These are phyloP conservation scores for Yarrowia keelungensis DNA, from an alignment of 805 yeast genomes.

Conservation along the genomic window DNA sequence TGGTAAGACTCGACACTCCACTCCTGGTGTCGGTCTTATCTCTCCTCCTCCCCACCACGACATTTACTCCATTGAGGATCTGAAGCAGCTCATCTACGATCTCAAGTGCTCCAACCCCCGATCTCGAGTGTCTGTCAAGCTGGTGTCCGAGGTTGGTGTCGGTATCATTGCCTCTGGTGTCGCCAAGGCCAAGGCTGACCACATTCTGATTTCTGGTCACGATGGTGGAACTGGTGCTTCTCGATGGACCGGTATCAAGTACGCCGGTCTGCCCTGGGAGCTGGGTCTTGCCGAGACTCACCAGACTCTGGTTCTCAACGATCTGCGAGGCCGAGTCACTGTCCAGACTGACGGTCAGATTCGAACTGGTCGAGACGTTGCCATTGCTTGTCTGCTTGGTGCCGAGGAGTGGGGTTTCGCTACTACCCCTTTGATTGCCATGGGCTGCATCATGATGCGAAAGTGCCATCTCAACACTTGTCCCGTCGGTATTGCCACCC, in stretches of 20 bases:
- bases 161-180: conserved; percentile 99
- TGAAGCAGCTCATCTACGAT: conserved; percentile 95
- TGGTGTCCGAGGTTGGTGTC: conserved; percentile 98
- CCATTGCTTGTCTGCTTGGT: conserved; percentile 93
- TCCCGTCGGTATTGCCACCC: conserved; percentile 99
- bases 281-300: conserved; percentile 97
- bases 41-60: conserved; percentile 99
- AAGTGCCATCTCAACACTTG: conserved; percentile 93
- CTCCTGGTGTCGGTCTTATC: conserved; percentile 94
- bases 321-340: conserved; percentile 91
- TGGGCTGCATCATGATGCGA: conserved; percentile 98
- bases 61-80: conserved; percentile 96
- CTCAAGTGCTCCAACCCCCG: conserved; percentile 96
- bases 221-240: conserved; percentile 99
- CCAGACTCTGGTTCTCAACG: conserved; percentile 94
- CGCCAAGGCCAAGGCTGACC: conserved; percentile 98
- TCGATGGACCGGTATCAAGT: conserved; percentile 93
- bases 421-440: conserved; percentile 92
- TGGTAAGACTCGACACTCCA: conserved; percentile 95
- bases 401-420: conserved; percentile 99
- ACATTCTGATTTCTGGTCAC: conserved; percentile 93
- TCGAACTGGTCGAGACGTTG: conserved; percentile 96
- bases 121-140: conserved; percentile 94
- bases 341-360: conserved; percentile 99
- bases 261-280: conserved; percentile 99